Evolutionary conservation across 2,329 filamentous ascomycete species (phyloP).

Genomic region (Epichloe scottii): DNA sequence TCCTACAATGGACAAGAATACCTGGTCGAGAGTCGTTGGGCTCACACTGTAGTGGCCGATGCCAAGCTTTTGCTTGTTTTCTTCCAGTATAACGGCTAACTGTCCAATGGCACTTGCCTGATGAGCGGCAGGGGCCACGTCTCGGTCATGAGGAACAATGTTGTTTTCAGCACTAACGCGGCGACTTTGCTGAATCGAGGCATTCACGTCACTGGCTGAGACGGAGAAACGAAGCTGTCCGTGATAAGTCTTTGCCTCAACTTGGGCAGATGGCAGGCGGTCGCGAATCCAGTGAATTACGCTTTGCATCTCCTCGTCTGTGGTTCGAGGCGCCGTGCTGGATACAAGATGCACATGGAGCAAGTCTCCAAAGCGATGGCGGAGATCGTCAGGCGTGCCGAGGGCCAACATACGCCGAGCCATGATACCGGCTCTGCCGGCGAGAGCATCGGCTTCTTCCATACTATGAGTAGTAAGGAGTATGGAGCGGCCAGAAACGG

Average conservation of each 20-base stretch:
- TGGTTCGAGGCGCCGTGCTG: slow-evolving; percentile 60
- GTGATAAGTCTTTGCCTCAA: slow-evolving; percentile 67
- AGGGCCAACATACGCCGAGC: slow-evolving; percentile 75
- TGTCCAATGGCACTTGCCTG: slow-evolving; percentile 46
- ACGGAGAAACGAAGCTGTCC: slow-evolving; percentile 81
- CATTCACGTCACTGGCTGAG: slow-evolving; percentile 34
- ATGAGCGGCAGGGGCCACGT: slow-evolving; percentile 15
- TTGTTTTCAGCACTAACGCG: not conserved
- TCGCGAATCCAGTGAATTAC: slow-evolving; percentile 54
- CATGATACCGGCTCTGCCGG: slow-evolving; percentile 74
- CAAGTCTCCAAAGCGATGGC: slow-evolving; percentile 63
- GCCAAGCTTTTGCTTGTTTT: slow-evolving; percentile 52
- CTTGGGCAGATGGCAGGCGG: slow-evolving; percentile 49
- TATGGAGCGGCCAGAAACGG: slow-evolving; percentile 66
- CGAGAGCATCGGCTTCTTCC: slow-evolving; percentile 88
- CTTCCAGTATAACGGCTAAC: slow-evolving; percentile 62
- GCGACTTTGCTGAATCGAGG: slow-evolving; percentile 7
- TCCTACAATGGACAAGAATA: slow-evolving; percentile 76
- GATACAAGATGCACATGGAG: slow-evolving; percentile 76
- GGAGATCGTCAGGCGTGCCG: slow-evolving; percentile 60
- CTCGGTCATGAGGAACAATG: slow-evolving; percentile 1
- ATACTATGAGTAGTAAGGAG: slow-evolving; percentile 87
- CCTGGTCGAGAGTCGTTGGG: slow-evolving; percentile 79
- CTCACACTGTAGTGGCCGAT: slow-evolving; percentile 80
- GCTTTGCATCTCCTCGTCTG: slow-evolving; percentile 50